Conservation (phyloP, 495 filamentous ascomycete genomes). For the Daldinia concentrica region DNA sequence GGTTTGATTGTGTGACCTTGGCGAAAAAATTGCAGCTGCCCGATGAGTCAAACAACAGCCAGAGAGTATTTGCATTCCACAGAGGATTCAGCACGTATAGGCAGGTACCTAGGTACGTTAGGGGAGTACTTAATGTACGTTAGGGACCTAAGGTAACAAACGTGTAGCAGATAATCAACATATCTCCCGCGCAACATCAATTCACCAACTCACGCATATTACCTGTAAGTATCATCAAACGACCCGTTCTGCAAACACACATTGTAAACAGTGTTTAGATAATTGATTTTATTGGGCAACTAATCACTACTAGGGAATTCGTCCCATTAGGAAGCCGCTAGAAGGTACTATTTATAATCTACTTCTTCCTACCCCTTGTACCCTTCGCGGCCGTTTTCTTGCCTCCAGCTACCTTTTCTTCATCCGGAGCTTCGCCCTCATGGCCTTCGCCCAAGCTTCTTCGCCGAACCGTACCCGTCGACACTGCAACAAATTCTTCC, state of each 20-base stretch:
- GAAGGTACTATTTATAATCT: background rate
- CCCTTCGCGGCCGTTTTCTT: conserved; percentile 46
- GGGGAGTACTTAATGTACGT: background rate
- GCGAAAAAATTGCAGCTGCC: background rate
- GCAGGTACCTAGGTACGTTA: background rate
- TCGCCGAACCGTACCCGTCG: conserved; percentile 82
- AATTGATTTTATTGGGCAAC: background rate
- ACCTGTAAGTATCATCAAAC: background rate
- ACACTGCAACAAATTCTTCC: conserved; percentile 88
- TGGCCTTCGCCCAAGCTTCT: conserved; percentile 66
- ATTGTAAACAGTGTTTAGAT: background rate
- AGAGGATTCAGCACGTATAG: background rate
- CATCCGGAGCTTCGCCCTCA: conserved; percentile 52
- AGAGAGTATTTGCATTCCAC: background rate
- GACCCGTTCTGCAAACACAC: too few species aligned
- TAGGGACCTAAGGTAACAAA: too few species aligned
- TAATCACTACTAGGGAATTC: background rate
- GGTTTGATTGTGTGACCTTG: background rate
- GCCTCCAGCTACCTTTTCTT: conserved; percentile 46
- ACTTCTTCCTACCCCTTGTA: conserved; percentile 45
- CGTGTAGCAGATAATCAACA: background rate
- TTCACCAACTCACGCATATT: background rate
- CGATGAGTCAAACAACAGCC: background rate
- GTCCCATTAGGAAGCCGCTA: background rate
- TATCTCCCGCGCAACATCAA: background rate